Evolutionary conservation across 2,329 filamentous ascomycete genomes (phyloP).

Genomic region (Thelonectria rubi): DNA sequence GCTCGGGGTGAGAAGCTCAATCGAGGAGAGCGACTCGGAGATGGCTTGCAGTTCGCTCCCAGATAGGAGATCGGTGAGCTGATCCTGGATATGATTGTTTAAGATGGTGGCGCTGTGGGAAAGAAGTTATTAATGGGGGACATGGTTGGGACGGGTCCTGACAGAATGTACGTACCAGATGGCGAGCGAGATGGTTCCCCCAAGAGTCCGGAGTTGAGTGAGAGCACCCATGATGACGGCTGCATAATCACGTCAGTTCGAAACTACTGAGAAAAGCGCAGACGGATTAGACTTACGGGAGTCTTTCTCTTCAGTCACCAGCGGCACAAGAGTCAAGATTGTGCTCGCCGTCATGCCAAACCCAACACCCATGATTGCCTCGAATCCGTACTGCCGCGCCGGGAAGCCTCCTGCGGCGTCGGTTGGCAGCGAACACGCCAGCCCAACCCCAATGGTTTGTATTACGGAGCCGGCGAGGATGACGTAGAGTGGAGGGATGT

Average conservation of each 20-base stretch:
- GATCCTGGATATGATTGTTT: not conserved
- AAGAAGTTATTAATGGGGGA: not conserved
- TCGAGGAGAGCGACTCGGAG: not conserved
- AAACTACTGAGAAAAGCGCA: not conserved
- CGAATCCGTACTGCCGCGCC: slow-evolving; percentile 23
- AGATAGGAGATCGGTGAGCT: not conserved
- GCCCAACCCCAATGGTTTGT: slow-evolving; percentile 28
- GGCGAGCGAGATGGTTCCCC: slow-evolving; percentile 31
- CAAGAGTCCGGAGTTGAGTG: slow-evolving; percentile 28
- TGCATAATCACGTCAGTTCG: not conserved
- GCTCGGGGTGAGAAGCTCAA: not conserved
- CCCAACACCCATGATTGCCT: slow-evolving; percentile 29
- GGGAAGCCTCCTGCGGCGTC: slow-evolving; percentile 8
- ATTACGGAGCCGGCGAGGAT: slow-evolving; percentile 19
- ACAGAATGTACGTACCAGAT: slow-evolving; percentile 6
- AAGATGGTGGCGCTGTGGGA: not conserved
- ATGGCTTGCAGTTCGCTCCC: not conserved
- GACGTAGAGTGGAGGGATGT: slow-evolving; percentile 26
- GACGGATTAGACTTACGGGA: not conserved
- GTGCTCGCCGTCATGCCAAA: slow-evolving; percentile 29
- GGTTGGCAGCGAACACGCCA: slow-evolving; percentile 20
- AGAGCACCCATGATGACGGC: slow-evolving; percentile 32
- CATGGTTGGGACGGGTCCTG: not conserved
- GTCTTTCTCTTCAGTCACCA: slow-evolving; percentile 20
- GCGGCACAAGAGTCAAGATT: slow-evolving; percentile 24